A percentile compares a stretch with the other conserved stretches of the same genome.
phyloP scores from a whole-genome alignment of 139 green algal genomes.

The Monoraphidium neglectum region DNA sequence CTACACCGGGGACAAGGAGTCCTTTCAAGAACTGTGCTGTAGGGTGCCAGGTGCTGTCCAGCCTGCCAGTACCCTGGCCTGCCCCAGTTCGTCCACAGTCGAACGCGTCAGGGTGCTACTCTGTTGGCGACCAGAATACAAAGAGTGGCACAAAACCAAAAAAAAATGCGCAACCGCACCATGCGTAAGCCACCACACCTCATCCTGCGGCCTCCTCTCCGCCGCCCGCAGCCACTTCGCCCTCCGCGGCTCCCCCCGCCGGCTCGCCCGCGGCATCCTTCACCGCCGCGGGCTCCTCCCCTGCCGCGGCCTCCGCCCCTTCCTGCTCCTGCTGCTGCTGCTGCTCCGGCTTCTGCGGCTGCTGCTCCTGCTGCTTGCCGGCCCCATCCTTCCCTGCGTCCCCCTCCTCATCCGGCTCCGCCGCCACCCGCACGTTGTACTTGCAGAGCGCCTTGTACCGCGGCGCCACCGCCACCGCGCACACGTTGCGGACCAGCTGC shows the following conservation, averaged over 20 bases:
- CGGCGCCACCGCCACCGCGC: slow-evolving; percentile 34
- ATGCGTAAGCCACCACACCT: no score
- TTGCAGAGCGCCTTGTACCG: slow-evolving; percentile 42
- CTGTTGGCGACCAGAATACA: no score
- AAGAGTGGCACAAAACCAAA: no score
- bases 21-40: no score
- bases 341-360: slow-evolving; percentile 9
- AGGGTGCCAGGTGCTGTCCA: no score
- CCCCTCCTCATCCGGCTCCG: slow-evolving; percentile 32
- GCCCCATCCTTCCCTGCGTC: slow-evolving; percentile 4
- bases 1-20: no score
- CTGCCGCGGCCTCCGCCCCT: not conserved
- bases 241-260: not conserved
- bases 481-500: slow-evolving; percentile 50
- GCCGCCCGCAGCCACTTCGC: no score
- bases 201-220: no score
- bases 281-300: not conserved
- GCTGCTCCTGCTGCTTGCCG: not conserved
- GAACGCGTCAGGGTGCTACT: no score
- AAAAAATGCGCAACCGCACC: no score
- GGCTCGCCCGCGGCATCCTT: not conserved
- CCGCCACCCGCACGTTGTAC: slow-evolving; percentile 45
- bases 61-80: no score
- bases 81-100: no score
- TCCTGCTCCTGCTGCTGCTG: slow-evolving; percentile 12